Evolutionary conservation across 306 rosid species (phyloP), one percentile per base, ranked within the genome.

Genomic region (Fagus crenata): DNA sequence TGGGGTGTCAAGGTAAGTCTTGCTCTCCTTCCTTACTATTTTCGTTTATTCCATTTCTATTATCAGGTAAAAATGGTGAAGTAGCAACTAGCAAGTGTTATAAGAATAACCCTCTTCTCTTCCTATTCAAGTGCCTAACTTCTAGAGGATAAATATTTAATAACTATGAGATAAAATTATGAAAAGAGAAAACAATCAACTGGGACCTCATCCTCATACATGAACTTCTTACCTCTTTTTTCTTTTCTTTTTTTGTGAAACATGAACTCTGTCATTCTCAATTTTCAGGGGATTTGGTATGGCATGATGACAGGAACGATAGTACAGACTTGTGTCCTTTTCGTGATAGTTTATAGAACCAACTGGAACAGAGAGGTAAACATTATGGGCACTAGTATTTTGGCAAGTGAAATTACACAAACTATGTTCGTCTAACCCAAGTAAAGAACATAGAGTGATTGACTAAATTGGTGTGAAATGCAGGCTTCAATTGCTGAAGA

Each of bases 331-430:
- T 42, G 77, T 67, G 86, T 91, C 14, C 86, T 93, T 18, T 81
- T 83, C 80, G 37, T 58, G 35, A 86, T 93, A 82, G 61, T 93
- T 33, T 86, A 81, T 41, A 89, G 33, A 80, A 91, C 97, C 14
- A 91, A 91, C 36, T 93, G 98, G 96, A 78, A 67, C 69, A 84
- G 69, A 71, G 97, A 94, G 96, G 98, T 90, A 59, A 72, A 4
- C 28, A 22, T 22, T 22, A 22, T 22, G 28, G 28, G 28, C 28
- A 22, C 28, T 22, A 22, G 28, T 22, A 22, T 22, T 22, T 22
- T 22, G 28, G 28, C 28, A 22, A 22, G 28, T 22, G 28, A 22
- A 22, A 9, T 33, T 5, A 2, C 17, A 35, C 42, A 65, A 37
- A 7, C 18, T 37, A 17, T 3, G 31, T 14, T 65, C 31, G 15